Conservation (phyloP, 148 eudicot genomes). For the Fallopia convolvulus region DNA sequence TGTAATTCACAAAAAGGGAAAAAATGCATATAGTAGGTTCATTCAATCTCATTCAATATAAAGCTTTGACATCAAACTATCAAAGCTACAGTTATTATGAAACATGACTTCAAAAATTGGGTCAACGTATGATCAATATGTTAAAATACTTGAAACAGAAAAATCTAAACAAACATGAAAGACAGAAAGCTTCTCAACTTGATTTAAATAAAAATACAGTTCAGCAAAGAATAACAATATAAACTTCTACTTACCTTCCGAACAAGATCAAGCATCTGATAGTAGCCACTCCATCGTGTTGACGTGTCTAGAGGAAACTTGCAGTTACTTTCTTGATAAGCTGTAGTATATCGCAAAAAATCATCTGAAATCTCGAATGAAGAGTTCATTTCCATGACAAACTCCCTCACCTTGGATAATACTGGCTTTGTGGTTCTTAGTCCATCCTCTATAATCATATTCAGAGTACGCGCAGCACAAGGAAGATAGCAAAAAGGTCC, state of each 20-base stretch:
- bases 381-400: conserved; percentile 62
- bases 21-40: not conserved
- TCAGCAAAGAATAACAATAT: too few relatives aligned
- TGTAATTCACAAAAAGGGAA: not conserved
- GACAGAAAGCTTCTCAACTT: not conserved
- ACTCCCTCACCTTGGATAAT: conserved; percentile 63
- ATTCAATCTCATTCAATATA: not conserved
- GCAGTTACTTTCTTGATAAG: conserved; percentile 74
- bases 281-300: conserved; percentile 80
- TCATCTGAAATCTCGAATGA: conserved; percentile 57
- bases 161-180: not conserved
- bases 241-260: conserved; percentile 38
- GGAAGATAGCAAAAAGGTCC: conserved; percentile 69
- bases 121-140: not conserved
- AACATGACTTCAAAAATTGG: not conserved
- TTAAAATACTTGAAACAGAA: not conserved
- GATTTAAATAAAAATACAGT: too few relatives aligned
- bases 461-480: conserved; percentile 71
- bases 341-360: conserved; percentile 43
- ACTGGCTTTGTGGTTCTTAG: conserved; percentile 50
- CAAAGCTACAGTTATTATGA: not conserved
- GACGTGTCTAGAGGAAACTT: conserved; percentile 74
- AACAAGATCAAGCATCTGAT: conserved; percentile 77
- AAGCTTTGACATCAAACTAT: not conserved
- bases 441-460: conserved; percentile 63